Evolutionary conservation across 805 yeast genomes (phyloP), one percentile per base, ranked within the genome.

Genomic region (Peterozyma toletana): DNA sequence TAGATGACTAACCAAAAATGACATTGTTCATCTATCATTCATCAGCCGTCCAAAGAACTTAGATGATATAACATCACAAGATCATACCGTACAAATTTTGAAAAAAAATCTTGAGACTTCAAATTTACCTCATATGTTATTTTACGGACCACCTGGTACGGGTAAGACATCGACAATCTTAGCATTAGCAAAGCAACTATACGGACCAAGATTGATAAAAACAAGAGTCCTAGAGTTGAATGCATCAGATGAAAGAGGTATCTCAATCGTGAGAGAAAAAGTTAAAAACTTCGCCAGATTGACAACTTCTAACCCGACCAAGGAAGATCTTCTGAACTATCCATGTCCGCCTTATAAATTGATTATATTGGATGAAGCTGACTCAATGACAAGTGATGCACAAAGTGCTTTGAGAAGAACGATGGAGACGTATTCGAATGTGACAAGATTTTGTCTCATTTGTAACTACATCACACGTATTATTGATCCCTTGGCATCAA

Each of bases 271-370:
- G 11, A 72, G 96, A 53, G 88, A 86, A 52, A 86, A 86, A 56
- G 79, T 87, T 51, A 87, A 87, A 64, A 84, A 77, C 56, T 87
- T 88, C 63, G 97, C 98, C 13, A 71, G 96, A 47, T 66, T 89
- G 38, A 76, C 89, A 0, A 87, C 90, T 1, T 83, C 96, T 0
- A 84, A 83, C 48, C 95, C 97, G 1, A 59, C 85, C 1, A 68
- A 71, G 13, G 83, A 80, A 35, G 93, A 85, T 53, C 62, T 75
- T 41, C 76, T 67, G 35, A 74, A 79, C 15, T 90, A 89, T 64
- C 96, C 98, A 2, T 91, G 98, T 58, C 98, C 99, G 1, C 97
- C 98, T 5, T 93, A 86, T 64, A 93, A 93, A 60, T 79, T 93
- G 54, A 84, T 93, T 50, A 86, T 93, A 37, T 66, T 93, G 43